Percentiles rank a stretch among this genome's conserved stretches.
Evolutionary conservation across 768 basidiomycete genomes (phyloP).

Genomic region (Suillus occidentalis): DNA sequence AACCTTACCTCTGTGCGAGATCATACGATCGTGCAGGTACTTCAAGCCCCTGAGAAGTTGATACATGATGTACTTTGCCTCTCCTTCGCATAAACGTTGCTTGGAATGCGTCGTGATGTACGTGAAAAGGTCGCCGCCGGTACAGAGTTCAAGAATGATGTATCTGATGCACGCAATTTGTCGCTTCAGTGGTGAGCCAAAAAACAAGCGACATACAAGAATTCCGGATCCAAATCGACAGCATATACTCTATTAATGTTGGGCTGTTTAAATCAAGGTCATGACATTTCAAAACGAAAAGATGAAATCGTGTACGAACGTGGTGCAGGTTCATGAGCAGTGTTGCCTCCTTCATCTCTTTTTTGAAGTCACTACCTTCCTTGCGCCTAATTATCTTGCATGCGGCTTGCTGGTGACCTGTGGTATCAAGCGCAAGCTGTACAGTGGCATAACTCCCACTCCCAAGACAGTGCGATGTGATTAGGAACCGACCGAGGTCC

Average conservation of each 20-base stretch:
- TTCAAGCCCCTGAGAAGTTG: constrained; percentile 73
- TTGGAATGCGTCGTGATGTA: constrained; percentile 68
- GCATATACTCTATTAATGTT: constrained; percentile 81
- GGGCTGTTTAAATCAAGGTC: constrained; percentile 45
- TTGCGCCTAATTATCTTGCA: constrained; percentile 80
- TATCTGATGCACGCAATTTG: constrained; percentile 43
- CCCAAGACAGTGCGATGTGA: constrained; percentile 80
- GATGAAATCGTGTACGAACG: constrained; percentile 39
- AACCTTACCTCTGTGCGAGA: constrained; percentile 74
- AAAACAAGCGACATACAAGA: constrained; percentile 45
- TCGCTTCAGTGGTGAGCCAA: neutral
- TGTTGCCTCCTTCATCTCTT: constrained; percentile 77
- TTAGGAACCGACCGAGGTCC: constrained; percentile 65
- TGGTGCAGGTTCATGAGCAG: constrained; percentile 72
- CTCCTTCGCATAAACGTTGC: constrained; percentile 67
- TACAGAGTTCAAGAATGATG: constrained; percentile 83
- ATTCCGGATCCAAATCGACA: constrained; percentile 59
- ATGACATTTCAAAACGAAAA: constrained; percentile 3
- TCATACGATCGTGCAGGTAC: constrained; percentile 68
- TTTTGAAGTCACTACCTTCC: constrained; percentile 37
- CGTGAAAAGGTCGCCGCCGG: constrained; percentile 86
- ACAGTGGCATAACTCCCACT: constrained; percentile 83
- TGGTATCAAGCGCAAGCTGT: constrained; percentile 69
- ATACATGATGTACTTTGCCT: constrained; percentile 82
- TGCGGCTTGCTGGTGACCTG: constrained; percentile 69